A percentile compares a stretch with the other conserved stretches of the same genome.
These are phyloP conservation scores for Cymbidium sinense DNA, from an alignment of 106 monocot genomes.

Conservation along the genomic window DNA sequence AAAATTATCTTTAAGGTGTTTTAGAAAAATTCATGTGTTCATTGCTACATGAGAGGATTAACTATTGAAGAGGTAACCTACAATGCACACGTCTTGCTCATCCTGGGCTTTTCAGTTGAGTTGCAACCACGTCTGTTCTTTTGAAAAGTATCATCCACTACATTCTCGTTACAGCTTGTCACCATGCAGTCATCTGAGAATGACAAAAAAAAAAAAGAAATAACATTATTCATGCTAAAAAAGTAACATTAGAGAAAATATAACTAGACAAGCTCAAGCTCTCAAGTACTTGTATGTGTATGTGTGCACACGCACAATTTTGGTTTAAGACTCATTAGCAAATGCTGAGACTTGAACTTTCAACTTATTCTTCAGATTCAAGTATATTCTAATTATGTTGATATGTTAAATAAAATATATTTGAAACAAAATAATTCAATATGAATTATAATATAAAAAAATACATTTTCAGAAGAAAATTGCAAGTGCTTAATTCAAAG, in stretches of 20 bases:
- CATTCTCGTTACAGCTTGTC: not conserved
- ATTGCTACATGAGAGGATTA: not conserved
- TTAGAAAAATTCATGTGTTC: not conserved
- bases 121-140: not conserved
- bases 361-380: too few relatives aligned
- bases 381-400: too few relatives aligned
- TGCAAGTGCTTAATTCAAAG: too few relatives aligned
- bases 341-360: too few relatives aligned
- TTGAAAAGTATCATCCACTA: not conserved
- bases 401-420: too few relatives aligned
- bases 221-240: not conserved
- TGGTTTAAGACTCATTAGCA: too few relatives aligned
- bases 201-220: not conserved
- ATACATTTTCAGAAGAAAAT: too few relatives aligned
- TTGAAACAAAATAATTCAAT: too few relatives aligned
- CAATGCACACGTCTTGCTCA: not conserved
- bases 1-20: not conserved
- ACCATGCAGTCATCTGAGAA: not conserved
- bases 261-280: not conserved
- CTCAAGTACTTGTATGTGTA: too few relatives aligned
- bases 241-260: conserved; percentile 3
- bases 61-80: not conserved
- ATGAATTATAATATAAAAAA: too few relatives aligned
- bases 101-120: not conserved
- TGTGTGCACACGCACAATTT: too few relatives aligned